These are phyloP conservation scores for Metarhizium humberi DNA, from an alignment of 2,329 filamentous ascomycete species.

Conservation along the genomic window DNA sequence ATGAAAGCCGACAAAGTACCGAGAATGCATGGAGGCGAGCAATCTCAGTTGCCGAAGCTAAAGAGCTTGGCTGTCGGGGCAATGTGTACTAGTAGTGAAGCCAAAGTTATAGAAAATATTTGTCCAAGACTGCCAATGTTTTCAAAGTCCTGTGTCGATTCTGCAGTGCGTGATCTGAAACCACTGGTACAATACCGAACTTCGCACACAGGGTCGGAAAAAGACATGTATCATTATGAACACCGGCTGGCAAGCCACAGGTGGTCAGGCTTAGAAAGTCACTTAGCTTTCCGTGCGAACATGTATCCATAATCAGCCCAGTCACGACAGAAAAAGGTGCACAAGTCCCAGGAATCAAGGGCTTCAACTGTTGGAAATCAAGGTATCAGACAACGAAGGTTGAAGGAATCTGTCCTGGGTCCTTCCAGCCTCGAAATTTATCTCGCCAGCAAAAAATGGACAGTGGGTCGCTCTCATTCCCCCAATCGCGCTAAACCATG, in stretches of 20 bases:
- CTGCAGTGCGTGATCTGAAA: neutral
- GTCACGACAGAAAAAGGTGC: neutral
- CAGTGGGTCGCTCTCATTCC: neutral
- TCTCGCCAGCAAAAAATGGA: neutral
- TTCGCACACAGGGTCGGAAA: neutral
- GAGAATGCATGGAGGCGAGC: slow-evolving; percentile 58
- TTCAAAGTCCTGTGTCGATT: neutral
- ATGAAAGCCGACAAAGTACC: slow-evolving; percentile 59
- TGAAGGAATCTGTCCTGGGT: neutral
- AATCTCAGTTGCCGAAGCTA: slow-evolving; percentile 53
- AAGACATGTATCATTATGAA: neutral
- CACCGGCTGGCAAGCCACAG: neutral
- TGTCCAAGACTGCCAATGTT: neutral
- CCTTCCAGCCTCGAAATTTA: neutral
- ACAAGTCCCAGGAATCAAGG: too few relatives aligned
- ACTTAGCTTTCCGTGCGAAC: neutral
- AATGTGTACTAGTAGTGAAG: slow-evolving; percentile 10
- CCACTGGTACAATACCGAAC: neutral
- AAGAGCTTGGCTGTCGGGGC: slow-evolving; percentile 47
- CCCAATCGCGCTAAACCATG: slow-evolving; percentile 1
- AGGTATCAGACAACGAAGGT: neutral
- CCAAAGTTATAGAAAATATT: neutral
- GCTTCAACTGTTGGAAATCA: neutral
- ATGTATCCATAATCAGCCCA: neutral
- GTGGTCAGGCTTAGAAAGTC: neutral